phyloP scores from a whole-genome alignment of 305 asterid genomes.

The Fraxinus baroniana region DNA sequence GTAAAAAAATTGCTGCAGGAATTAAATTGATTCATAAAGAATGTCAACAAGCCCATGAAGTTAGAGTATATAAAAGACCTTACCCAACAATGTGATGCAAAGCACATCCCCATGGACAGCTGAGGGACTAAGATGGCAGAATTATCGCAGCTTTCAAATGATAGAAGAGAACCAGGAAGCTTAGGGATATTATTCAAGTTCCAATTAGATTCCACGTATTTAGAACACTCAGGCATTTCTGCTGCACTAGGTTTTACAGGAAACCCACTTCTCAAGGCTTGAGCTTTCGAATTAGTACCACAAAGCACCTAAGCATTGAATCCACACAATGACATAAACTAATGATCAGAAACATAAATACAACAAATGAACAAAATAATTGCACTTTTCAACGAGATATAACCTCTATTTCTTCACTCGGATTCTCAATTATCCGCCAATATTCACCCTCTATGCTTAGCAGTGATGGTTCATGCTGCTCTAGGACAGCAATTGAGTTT shows the following conservation, averaged over 20 bases:
- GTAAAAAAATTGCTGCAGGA: neutral
- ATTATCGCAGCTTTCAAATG: slow-evolving; percentile 43
- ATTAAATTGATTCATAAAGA: neutral
- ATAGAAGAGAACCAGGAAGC: slow-evolving; percentile 76
- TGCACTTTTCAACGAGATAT: slow-evolving; percentile 10
- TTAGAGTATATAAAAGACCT: slow-evolving; percentile 23
- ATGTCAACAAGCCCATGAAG: neutral
- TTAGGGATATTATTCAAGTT: slow-evolving; percentile 63
- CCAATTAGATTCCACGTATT: slow-evolving; percentile 65
- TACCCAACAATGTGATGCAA: slow-evolving; percentile 84
- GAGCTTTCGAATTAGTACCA: slow-evolving; percentile 39
- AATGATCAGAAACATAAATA: slow-evolving; percentile 17
- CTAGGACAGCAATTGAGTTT: neutral
- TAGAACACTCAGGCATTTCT: slow-evolving; percentile 28
- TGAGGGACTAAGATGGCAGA: slow-evolving; percentile 51
- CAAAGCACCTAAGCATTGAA: slow-evolving; percentile 63
- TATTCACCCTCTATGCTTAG: slow-evolving; percentile 74
- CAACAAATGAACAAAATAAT: slow-evolving; percentile 11
- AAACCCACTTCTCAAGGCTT: slow-evolving; percentile 52
- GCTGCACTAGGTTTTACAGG: slow-evolving; percentile 33
- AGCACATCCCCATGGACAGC: slow-evolving; percentile 75
- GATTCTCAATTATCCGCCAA: slow-evolving; percentile 79
- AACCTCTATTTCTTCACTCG: slow-evolving; percentile 83
- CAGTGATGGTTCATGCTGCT: slow-evolving; percentile 41
- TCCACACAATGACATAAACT: slow-evolving; percentile 22